A percentile compares a stretch with the other conserved stretches of the same genome.
phyloP scores from a whole-genome alignment of 2,329 filamentous ascomycete species.

The Plenodomus tracheiphilus region DNA sequence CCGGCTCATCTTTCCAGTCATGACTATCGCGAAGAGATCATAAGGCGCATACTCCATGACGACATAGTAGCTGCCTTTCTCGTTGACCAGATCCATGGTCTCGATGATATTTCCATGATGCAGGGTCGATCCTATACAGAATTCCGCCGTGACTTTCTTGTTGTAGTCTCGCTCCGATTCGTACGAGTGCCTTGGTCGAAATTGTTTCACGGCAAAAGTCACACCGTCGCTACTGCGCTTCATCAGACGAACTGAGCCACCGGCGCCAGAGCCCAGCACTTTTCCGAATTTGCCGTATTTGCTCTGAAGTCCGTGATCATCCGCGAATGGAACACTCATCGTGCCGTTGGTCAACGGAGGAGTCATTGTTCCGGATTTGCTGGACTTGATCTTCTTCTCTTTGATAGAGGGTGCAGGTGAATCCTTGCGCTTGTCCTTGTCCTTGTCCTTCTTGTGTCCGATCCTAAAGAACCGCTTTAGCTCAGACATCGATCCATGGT shows the following conservation, averaged over 20 bases:
- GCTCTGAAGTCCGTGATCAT: conserved; percentile 85
- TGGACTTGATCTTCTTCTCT: conserved; percentile 52
- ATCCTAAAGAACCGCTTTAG: conserved; percentile 96
- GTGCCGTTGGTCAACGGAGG: conserved; percentile 39
- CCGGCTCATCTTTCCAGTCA: conserved; percentile 96
- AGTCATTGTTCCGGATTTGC: conserved; percentile 42
- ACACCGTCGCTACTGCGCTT: conserved; percentile 89
- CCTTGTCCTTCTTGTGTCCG: conserved; percentile 59
- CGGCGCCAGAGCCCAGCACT: conserved; percentile 89
- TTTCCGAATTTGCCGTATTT: conserved; percentile 97
- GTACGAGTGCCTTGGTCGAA: conserved; percentile 86
- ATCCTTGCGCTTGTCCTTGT: conserved; percentile 56
- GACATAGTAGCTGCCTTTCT: conserved; percentile 93
- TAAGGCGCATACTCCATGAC: conserved; percentile 99
- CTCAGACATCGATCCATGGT: conserved; percentile 84
- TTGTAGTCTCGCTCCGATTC: conserved; percentile 95
- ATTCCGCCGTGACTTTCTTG: conserved; percentile 97
- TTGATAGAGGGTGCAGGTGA: conserved; percentile 67
- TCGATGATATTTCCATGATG: conserved; percentile 99
- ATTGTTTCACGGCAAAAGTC: conserved; percentile 97
- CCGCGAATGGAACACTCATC: conserved; percentile 75
- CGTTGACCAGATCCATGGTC: conserved; percentile 92
- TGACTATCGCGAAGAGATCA: conserved; percentile 96
- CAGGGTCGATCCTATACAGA: conserved; percentile 94
- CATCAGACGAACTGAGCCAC: conserved; percentile 91